A percentile compares a stretch with the other conserved stretches of the same genome.
Evolutionary conservation across 257 asterid genomes (phyloP).

Genomic region (Ligustrum vulgare): DNA sequence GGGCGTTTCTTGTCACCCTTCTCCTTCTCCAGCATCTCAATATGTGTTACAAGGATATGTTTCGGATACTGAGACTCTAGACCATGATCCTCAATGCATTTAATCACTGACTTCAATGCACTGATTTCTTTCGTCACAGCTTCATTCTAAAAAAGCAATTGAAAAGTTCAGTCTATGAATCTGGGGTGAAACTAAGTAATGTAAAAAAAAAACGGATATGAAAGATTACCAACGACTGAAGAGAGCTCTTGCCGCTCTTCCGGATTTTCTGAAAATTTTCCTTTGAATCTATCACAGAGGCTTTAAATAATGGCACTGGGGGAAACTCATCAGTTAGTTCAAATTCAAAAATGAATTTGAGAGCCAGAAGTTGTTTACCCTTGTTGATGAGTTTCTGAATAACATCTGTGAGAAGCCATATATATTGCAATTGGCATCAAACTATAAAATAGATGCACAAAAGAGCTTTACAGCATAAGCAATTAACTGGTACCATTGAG

Average conservation of each 20-base stretch:
- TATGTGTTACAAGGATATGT: constrained; percentile 37
- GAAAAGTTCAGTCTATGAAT: constrained; percentile 14
- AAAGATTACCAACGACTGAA: constrained; percentile 41
- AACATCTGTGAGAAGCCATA: constrained; percentile 41
- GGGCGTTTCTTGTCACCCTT: constrained; percentile 47
- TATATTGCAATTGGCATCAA: constrained; percentile 17
- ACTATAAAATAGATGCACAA: constrained; percentile 7
- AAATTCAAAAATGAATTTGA: constrained; percentile 58
- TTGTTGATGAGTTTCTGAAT: constrained; percentile 50
- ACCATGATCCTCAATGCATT: constrained; percentile 51
- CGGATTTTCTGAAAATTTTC: constrained; percentile 42
- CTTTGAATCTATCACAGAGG: constrained; percentile 42
- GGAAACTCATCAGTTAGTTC: constrained; percentile 58
- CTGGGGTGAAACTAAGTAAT: background rate
- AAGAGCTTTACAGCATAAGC: constrained; percentile 13
- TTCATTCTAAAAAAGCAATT: constrained; percentile 44
- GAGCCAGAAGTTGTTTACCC: constrained; percentile 57
- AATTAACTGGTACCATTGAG: constrained; percentile 5
- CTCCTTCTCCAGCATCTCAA: constrained; percentile 53
- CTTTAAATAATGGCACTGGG: constrained; percentile 59
- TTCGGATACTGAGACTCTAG: constrained; percentile 55
- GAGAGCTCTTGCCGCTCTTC: constrained; percentile 47
- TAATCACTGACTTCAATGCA: constrained; percentile 55
- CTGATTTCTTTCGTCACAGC: constrained; percentile 54
- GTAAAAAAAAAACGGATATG: background rate